phyloP scores from a whole-genome alignment of 257 asterid species.

The Salvia rosmarinus region DNA sequence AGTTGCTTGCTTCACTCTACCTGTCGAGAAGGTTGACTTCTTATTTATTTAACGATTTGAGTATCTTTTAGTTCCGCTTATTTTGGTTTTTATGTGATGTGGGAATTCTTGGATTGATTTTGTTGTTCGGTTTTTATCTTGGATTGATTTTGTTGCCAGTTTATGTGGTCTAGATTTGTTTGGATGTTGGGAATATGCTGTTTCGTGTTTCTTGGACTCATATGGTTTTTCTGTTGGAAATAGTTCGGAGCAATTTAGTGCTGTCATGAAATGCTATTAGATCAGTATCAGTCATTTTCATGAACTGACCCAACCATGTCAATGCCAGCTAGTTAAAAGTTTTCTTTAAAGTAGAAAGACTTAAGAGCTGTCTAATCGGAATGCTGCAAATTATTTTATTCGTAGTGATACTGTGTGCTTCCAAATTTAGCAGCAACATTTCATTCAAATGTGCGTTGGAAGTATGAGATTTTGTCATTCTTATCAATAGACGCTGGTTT shows the following conservation, averaged over 20 bases:
- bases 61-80: not conserved
- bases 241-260: not conserved
- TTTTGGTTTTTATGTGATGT: slow-evolving; percentile 25
- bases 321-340: not conserved
- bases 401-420: not conserved
- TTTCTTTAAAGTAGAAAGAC: not conserved
- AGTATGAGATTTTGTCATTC: slow-evolving; percentile 2
- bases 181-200: not conserved
- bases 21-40: slow-evolving; percentile 72
- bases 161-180: slow-evolving; percentile 11
- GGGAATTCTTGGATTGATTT: slow-evolving; percentile 8
- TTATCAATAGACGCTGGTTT: slow-evolving; percentile 12
- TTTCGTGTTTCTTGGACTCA: not conserved
- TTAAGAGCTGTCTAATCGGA: not conserved
- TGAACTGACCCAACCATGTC: slow-evolving; percentile 2
- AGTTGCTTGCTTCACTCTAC: slow-evolving; percentile 86
- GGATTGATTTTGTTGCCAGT: not conserved
- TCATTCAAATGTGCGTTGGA: slow-evolving; percentile 15
- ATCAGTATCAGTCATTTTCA: not conserved
- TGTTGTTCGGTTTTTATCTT: slow-evolving; percentile 1
- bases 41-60: not conserved
- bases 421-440: not conserved
- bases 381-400: not conserved
- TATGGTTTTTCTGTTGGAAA: not conserved
- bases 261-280: not conserved